These are phyloP conservation scores for Sugiyamaella castrensis DNA, from an alignment of 1,139 yeast species.

Conservation along the genomic window DNA sequence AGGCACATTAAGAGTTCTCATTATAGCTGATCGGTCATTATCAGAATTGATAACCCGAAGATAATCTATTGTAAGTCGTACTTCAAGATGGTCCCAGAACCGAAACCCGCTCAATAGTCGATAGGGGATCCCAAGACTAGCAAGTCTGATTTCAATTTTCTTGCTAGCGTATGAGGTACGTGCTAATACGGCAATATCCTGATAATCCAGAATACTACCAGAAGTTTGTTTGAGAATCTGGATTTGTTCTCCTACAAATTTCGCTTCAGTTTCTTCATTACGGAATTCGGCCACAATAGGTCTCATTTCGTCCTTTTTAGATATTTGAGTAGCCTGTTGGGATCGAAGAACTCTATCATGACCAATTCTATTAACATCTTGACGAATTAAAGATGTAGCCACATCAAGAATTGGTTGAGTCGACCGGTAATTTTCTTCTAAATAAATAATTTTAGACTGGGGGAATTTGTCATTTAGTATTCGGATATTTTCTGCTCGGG, in stretches of 20 bases:
- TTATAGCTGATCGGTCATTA: constrained; percentile 56
- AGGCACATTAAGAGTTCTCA: constrained; percentile 58
- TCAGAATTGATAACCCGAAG: constrained; percentile 58
- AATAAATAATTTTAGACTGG: constrained; percentile 40
- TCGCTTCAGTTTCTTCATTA: constrained; percentile 53
- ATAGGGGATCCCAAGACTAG: constrained; percentile 58
- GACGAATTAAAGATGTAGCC: constrained; percentile 66
- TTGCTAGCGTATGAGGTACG: constrained; percentile 60
- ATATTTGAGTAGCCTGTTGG: constrained; percentile 7
- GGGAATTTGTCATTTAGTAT: constrained; percentile 53
- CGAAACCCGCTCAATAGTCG: constrained; percentile 65
- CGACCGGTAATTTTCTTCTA: constrained; percentile 78
- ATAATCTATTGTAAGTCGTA: constrained; percentile 59
- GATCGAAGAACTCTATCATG: constrained; percentile 14
- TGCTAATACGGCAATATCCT: constrained; percentile 69
- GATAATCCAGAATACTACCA: constrained; percentile 39
- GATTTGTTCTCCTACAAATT: constrained; percentile 57
- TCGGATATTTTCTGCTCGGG: constrained; percentile 64
- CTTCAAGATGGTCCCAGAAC: constrained; percentile 78
- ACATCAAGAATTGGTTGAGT: constrained; percentile 60
- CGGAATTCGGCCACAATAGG: constrained; percentile 48
- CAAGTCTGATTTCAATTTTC: constrained; percentile 59
- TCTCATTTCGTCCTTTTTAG: background rate
- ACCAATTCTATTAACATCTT: constrained; percentile 41
- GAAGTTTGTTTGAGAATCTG: constrained; percentile 27